Conservation (phyloP, 176 grass and related monocot species). For the Pontederia crassipes region DNA sequence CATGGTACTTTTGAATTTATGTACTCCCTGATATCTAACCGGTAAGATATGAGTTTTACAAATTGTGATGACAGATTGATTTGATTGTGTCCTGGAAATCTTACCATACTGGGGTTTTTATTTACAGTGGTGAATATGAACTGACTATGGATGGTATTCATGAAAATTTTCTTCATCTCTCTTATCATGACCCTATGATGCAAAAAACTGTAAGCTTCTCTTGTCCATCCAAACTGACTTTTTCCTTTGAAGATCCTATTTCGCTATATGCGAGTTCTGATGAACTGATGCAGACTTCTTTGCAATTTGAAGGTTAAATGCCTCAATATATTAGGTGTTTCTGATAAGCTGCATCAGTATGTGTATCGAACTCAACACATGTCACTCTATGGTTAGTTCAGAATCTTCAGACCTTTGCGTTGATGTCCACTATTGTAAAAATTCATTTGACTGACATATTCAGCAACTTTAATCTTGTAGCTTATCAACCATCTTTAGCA, state of each 20-base stretch:
- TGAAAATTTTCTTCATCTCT: slow-evolving; percentile 73
- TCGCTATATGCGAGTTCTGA: slow-evolving; percentile 4
- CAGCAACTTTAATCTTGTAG: slow-evolving; percentile 37
- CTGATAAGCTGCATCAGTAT: slow-evolving; percentile 73
- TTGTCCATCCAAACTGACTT: slow-evolving; percentile 4
- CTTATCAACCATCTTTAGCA: slow-evolving; percentile 75
- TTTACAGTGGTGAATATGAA: slow-evolving; percentile 82
- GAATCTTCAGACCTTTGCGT: slow-evolving; percentile 2
- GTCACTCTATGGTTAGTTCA: slow-evolving; percentile 52
- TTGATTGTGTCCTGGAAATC: slow-evolving; percentile 12
- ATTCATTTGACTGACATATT: slow-evolving; percentile 30
- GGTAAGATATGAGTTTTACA: slow-evolving; percentile 35
- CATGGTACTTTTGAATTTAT: slow-evolving; percentile 38
- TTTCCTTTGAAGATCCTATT: neutral
- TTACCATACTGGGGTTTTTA: slow-evolving; percentile 16
- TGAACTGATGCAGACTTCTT: slow-evolving; percentile 10
- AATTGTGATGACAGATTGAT: slow-evolving; percentile 20
- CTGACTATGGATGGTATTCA: slow-evolving; percentile 97
- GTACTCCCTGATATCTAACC: slow-evolving; percentile 79
- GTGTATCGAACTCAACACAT: slow-evolving; percentile 73
- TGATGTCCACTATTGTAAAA: neutral
- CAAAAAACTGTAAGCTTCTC: slow-evolving; percentile 64
- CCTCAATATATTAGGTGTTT: slow-evolving; percentile 71
- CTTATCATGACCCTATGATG: slow-evolving; percentile 95
- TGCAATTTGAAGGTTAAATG: slow-evolving; percentile 55